These are phyloP conservation scores for Vitis amurensis DNA, from an alignment of 164 flowering plant species.

Conservation along the genomic window DNA sequence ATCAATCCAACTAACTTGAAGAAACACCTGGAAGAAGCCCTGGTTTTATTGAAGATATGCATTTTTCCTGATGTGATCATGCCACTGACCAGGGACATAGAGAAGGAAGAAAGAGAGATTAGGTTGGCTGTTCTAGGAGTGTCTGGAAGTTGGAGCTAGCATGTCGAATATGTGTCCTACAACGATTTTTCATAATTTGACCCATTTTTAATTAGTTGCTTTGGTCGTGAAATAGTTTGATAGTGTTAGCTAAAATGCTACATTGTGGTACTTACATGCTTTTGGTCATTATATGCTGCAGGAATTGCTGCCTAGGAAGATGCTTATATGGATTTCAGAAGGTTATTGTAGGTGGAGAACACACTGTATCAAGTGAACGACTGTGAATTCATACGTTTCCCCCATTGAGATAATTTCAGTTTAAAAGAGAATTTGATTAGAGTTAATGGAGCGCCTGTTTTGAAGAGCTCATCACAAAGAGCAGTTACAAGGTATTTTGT, in stretches of 20 bases:
- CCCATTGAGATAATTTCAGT: conserved; percentile 23
- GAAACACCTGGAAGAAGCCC: too few relatives aligned
- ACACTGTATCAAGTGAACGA: too few relatives aligned
- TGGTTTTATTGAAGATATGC: too few relatives aligned
- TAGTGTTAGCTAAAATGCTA: not conserved
- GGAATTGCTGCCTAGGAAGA: conserved; percentile 65
- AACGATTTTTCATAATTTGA: not conserved
- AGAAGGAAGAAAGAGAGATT: not conserved
- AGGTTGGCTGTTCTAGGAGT: not conserved
- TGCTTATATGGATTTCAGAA: conserved; percentile 24
- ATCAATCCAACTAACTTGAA: too few relatives aligned
- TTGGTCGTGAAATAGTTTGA: not conserved
- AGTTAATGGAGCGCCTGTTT: conserved; percentile 41
- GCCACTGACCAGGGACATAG: not conserved
- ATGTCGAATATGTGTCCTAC: not conserved
- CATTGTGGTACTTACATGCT: conserved; percentile 11
- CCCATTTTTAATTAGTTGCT: not conserved
- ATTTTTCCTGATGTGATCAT: not conserved
- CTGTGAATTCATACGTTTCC: conserved; percentile 29
- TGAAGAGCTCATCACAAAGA: conserved; percentile 25
- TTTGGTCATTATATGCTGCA: conserved; percentile 25
- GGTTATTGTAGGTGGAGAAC: conserved; percentile 33
- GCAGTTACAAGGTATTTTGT: conserved; percentile 35
- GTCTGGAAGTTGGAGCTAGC: not conserved
- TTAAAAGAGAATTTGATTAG: conserved; percentile 26